Conservation (phyloP, 2,329 filamentous ascomycete genomes). For the Colletotrichum endophyticum region DNA sequence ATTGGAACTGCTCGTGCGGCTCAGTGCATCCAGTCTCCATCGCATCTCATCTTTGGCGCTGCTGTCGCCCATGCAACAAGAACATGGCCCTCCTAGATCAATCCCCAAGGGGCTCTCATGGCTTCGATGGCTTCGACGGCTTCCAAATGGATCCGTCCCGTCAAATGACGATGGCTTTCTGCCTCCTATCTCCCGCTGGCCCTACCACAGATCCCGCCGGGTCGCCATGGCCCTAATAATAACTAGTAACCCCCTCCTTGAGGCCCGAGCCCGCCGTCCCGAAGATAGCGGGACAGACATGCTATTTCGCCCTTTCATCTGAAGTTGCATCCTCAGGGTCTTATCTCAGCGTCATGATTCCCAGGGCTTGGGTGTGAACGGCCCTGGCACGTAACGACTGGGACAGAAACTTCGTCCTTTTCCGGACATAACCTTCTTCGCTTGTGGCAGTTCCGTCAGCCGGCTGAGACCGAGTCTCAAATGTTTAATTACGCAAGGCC, state of each 20-base stretch:
- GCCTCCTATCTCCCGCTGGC: neutral
- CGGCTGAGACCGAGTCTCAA: constrained; percentile 4
- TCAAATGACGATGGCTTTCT: neutral
- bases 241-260: neutral
- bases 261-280: neutral
- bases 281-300: neutral
- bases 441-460: neutral
- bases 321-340: neutral
- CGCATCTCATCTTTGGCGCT: neutral
- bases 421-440: neutral
- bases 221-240: neutral
- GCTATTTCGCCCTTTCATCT: neutral
- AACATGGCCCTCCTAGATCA: neutral
- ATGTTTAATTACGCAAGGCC: constrained; percentile 6
- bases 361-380: neutral
- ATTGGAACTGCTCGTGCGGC: neutral
- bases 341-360: neutral
- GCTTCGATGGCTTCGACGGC: neutral
- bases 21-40: neutral
- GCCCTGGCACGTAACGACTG: neutral
- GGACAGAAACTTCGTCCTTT: neutral
- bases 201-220: neutral
- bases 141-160: neutral
- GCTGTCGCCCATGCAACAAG: neutral
- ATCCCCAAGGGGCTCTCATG: neutral